These are phyloP conservation scores for Cryphonectria carpinicola DNA, from an alignment of 2,329 filamentous ascomycete species.

Conservation along the genomic window DNA sequence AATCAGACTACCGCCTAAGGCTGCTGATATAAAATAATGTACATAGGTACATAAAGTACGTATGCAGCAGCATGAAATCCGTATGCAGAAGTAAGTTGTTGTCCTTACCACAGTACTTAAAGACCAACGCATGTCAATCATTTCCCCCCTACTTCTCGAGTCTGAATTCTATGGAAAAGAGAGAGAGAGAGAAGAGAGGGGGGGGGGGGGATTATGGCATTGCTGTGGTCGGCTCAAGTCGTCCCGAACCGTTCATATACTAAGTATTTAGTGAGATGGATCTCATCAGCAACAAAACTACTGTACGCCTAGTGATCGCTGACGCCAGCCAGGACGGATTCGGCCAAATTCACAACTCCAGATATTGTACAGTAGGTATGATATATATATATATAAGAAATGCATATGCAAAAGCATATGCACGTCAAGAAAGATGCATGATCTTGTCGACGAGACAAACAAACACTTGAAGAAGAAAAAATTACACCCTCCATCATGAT, in stretches of 20 bases:
- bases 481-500: too few relatives aligned
- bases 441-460: background rate
- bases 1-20: background rate
- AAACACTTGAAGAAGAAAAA: background rate
- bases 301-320: background rate
- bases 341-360: slow-evolving; percentile 1
- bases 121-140: too few relatives aligned
- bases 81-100: too few relatives aligned
- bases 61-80: background rate
- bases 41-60: too few relatives aligned
- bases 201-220: background rate
- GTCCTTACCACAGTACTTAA: too few relatives aligned
- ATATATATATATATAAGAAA: background rate
- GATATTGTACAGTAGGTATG: background rate
- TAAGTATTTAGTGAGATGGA: background rate
- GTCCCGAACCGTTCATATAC: background rate
- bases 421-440: background rate
- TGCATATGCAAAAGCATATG: too few relatives aligned
- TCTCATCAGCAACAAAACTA: background rate
- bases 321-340: slow-evolving; percentile 6
- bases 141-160: background rate
- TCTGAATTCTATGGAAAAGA: background rate
- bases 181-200: background rate
- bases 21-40: background rate
- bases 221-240: background rate